Evolutionary conservation across 2,329 filamentous ascomycete genomes (phyloP), one percentile per base, ranked within the genome.

Genomic region (Tolypocladium tropicale): DNA sequence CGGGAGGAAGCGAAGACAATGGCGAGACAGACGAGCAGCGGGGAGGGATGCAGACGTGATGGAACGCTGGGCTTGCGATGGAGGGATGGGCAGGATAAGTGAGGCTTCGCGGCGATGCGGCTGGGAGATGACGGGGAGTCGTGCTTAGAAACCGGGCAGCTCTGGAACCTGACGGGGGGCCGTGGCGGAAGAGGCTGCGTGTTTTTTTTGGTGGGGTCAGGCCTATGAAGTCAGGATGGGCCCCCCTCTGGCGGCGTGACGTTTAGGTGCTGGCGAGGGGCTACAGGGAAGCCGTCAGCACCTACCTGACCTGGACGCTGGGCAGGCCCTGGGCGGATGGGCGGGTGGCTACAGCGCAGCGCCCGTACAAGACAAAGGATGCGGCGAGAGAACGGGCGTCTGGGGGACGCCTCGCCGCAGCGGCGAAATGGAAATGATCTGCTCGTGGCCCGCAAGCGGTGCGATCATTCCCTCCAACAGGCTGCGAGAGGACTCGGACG

Each of bases 111-210:
- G 37, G 21, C 0, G 39, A 12, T 9, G 10, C 34, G 6, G 23
- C 23, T 30, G 25, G n/a, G 28, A 25, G 43, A 28, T 11, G 28
- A n/a, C 18, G 46, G 28, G n/a, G 50, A 12, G n/a, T 10, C 11
- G n/a, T 52, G 51, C 51, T 53, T 53, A 53, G 51, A 53, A 53
- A 53, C 51, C 51, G n/a, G n/a, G n/a, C n/a, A 30, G 21, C n/a
- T 18, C 18, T 25, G 53, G 41, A n/a, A 25, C 12, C 41, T 4
- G 23, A 46, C 41, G 11, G 41, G 41, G 39, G 41, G 39, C 1
- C 41, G 9, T 23, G 43, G 43, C 43, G 43, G 43, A 32, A 32
- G 43, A 25, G 43, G 43, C 43, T 49, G 43, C 43, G 43, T 30
- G 6, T 49, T 49, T 46, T 46, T 46, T n/a, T 30, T 32, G 46